Evolutionary conservation across 2,329 filamentous ascomycete species (phyloP).

Genomic region (Zymoseptoria pseudotritici): DNA sequence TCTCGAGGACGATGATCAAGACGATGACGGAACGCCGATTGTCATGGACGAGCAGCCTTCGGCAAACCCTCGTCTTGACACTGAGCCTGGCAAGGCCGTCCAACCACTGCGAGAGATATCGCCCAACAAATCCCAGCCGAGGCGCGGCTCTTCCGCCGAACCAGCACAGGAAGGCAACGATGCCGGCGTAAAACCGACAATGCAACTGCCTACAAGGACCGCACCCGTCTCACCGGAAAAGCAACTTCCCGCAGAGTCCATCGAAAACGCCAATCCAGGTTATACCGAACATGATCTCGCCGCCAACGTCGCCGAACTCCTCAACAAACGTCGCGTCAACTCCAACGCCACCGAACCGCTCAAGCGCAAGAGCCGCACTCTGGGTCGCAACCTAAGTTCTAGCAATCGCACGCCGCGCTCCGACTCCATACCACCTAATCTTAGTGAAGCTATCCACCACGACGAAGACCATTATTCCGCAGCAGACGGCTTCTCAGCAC

Average conservation of each 20-base stretch:
- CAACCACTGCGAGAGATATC: conserved; percentile 21
- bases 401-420: conserved; percentile 12
- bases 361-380: conserved; percentile 24
- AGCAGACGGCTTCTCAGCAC: conserved; percentile 15
- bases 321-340: conserved; percentile 11
- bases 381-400: conserved; percentile 25
- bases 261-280: conserved; percentile 8
- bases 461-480: conserved; percentile 9
- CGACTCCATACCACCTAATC: conserved; percentile 9
- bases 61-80: not conserved
- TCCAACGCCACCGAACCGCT: conserved; percentile 5
- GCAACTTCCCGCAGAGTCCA: not conserved
- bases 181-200: not conserved
- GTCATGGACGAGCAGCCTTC: conserved; percentile 1
- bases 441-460: conserved; percentile 4
- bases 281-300: conserved; percentile 13
- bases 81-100: not conserved
- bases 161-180: conserved; percentile 3
- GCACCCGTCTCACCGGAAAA: not conserved
- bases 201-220: not conserved
- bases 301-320: conserved; percentile 18
- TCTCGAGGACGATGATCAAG: conserved; percentile 24
- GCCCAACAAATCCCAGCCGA: conserved; percentile 19
- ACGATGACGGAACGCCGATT: conserved; percentile 9
- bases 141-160: not conserved